A percentile compares a stretch with the other conserved stretches of the same genome.
phyloP scores from a whole-genome alignment of 2,329 filamentous ascomycete genomes.

The Fusarium burgessii region DNA sequence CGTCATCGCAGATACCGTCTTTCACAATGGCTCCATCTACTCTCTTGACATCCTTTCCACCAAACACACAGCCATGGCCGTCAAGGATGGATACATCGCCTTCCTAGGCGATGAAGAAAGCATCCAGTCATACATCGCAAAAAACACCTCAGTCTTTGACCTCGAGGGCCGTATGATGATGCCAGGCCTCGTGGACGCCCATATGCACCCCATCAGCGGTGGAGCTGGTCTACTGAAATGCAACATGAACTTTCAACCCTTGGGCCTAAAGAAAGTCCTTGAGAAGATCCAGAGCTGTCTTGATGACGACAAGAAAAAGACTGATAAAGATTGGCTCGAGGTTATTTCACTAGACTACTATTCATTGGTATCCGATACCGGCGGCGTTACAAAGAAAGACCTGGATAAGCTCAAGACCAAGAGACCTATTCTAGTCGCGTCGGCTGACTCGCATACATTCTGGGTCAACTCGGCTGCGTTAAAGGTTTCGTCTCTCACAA shows the following conservation, averaged over 20 bases:
- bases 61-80: not conserved
- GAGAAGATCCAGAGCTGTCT: not conserved
- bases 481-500: not conserved
- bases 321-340: not conserved
- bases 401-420: not conserved
- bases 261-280: not conserved
- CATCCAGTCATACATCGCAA: accelerated
- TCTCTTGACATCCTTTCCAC: not conserved
- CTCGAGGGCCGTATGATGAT: not conserved
- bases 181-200: not conserved
- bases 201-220: not conserved
- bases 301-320: not conserved
- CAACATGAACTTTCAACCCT: conserved; percentile 1
- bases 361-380: not conserved
- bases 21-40: not conserved
- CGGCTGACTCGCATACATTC: not conserved
- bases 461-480: not conserved
- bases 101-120: not conserved
- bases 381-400: not conserved
- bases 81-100: not conserved
- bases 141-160: not conserved
- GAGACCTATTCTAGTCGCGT: not conserved
- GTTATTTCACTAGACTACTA: not conserved
- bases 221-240: not conserved
- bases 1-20: not conserved